Percentiles rank a stretch among this genome's conserved stretches.
Evolutionary conservation across 306 rosid species (phyloP).

Genomic region (Medicago arabica): DNA sequence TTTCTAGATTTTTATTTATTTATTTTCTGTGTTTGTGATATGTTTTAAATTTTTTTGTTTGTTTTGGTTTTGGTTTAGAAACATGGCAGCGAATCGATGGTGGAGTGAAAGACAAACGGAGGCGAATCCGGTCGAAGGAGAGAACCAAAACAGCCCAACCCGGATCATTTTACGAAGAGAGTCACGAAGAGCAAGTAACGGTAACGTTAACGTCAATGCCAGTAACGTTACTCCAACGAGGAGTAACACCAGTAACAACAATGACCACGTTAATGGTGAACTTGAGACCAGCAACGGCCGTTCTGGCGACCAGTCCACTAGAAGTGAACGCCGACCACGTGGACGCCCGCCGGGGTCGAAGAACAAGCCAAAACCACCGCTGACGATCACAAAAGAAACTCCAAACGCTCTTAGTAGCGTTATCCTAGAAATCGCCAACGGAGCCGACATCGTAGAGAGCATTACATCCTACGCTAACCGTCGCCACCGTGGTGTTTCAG

Average conservation of each 20-base stretch:
- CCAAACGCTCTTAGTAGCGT: slow-evolving; percentile 86
- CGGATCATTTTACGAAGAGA: slow-evolving; percentile 35
- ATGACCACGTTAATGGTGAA: slow-evolving; percentile 46
- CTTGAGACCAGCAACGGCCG: slow-evolving; percentile 39
- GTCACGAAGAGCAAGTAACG: slow-evolving; percentile 42
- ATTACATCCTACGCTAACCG: slow-evolving; percentile 68
- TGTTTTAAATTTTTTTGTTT: too few species aligned
- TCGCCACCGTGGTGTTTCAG: slow-evolving; percentile 82
- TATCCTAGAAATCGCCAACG: slow-evolving; percentile 71
- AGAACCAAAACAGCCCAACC: neutral
- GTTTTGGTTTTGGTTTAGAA: neutral
- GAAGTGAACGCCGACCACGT: slow-evolving; percentile 62
- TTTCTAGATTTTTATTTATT: neutral
- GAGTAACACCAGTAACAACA: slow-evolving; percentile 28
- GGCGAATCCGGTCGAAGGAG: slow-evolving; percentile 40
- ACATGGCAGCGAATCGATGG: slow-evolving; percentile 86
- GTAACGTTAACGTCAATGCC: slow-evolving; percentile 35
- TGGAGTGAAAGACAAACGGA: slow-evolving; percentile 72
- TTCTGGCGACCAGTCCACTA: slow-evolving; percentile 6
- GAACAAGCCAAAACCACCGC: slow-evolving; percentile 79
- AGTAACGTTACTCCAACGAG: slow-evolving; percentile 49
- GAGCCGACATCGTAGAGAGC: slow-evolving; percentile 68
- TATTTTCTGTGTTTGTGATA: neutral
- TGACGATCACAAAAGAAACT: slow-evolving; percentile 65
- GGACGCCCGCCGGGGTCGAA: slow-evolving; percentile 91